A percentile compares a stretch with the other conserved stretches of the same genome.
Evolutionary conservation across 306 rosid species (phyloP).

Genomic region (Malus fusca): DNA sequence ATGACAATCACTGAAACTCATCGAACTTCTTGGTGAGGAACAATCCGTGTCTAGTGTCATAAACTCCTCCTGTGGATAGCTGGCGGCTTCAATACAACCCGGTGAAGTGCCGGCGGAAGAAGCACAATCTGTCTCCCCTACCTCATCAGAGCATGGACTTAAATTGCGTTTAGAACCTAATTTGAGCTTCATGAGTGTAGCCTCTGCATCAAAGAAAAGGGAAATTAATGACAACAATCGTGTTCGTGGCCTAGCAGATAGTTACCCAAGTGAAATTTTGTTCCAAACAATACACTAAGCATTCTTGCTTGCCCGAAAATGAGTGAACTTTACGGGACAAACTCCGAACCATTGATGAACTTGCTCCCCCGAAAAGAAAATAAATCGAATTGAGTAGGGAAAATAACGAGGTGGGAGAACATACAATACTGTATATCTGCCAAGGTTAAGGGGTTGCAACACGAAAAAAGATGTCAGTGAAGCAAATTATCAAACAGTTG

Average conservation of each 20-base stretch:
- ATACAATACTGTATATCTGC: not conserved
- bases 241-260: not conserved
- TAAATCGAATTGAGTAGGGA: not conserved
- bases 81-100: conserved; percentile 7
- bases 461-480: not conserved
- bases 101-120: conserved; percentile 14
- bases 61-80: conserved; percentile 6
- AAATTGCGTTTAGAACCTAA: conserved; percentile 51
- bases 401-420: not conserved
- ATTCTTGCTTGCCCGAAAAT: not conserved
- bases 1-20: conserved; percentile 4
- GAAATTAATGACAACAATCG: not conserved
- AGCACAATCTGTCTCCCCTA: conserved; percentile 10
- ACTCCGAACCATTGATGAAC: not conserved
- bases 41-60: conserved; percentile 36
- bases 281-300: not conserved
- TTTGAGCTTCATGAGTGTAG: conserved; percentile 77
- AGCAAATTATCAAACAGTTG: conserved; percentile 13
- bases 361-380: not conserved
- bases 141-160: conserved; percentile 16
- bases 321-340: not conserved
- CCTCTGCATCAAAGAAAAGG: conserved; percentile 41
- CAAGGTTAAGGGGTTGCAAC: not conserved
- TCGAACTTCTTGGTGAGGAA: conserved; percentile 8
- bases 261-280: not conserved